phyloP scores from a whole-genome alignment of 257 asterid genomes.

The Capsicum pubescens region DNA sequence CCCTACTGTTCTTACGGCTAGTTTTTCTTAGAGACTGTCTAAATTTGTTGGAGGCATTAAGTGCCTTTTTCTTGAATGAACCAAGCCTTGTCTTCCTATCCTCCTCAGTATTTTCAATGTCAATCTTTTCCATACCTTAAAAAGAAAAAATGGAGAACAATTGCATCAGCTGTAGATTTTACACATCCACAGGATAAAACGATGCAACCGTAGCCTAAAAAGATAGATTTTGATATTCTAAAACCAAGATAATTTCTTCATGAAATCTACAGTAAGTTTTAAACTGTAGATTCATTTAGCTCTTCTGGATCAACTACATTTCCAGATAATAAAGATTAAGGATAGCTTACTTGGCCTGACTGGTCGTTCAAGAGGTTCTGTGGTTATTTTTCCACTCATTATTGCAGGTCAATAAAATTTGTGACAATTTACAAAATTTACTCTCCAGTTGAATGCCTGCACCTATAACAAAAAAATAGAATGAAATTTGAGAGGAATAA shows the following conservation, averaged over 20 bases:
- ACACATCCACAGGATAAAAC: no score
- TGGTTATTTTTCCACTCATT: constrained; percentile 62
- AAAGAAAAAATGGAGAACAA: neutral
- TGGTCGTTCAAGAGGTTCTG: constrained; percentile 64
- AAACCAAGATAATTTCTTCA: neutral
- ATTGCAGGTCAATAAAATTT: constrained; percentile 2
- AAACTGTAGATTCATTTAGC: no score
- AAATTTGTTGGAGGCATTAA: constrained; percentile 59
- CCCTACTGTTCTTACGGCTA: constrained; percentile 66
- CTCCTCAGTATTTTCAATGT: constrained; percentile 36
- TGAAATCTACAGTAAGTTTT: neutral
- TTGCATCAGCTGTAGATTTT: no score
- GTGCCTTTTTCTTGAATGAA: constrained; percentile 58
- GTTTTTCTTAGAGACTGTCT: constrained; percentile 58
- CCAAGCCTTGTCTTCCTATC: constrained; percentile 59
- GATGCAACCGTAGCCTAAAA: no score
- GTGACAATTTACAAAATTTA: constrained; percentile 12
- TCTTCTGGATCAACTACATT: neutral
- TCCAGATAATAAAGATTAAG: neutral
- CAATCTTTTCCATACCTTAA: constrained; percentile 46
- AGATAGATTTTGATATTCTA: no score
- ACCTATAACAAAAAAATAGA: neutral
- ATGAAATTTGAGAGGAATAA: neutral
- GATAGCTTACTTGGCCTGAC: constrained; percentile 41
- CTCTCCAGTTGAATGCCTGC: constrained; percentile 5